These are phyloP conservation scores for Phyllosticta citrichinensis DNA, from an alignment of 2,329 filamentous ascomycete species.

Conservation along the genomic window DNA sequence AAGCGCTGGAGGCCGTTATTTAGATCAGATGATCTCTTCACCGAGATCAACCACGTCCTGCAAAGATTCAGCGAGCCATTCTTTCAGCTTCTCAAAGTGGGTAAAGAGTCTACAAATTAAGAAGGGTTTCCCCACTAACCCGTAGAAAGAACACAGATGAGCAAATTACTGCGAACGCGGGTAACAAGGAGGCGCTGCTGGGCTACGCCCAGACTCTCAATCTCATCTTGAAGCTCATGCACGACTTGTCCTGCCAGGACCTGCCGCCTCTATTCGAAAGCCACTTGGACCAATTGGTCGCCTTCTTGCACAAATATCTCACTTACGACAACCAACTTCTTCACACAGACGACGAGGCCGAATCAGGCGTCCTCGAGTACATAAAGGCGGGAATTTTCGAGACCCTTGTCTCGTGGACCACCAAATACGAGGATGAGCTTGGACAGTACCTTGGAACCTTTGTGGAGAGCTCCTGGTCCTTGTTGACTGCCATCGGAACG, in stretches of 20 bases:
- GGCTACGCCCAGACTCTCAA: slow-evolving; percentile 78
- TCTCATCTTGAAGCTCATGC: slow-evolving; percentile 82
- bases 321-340: slow-evolving; percentile 78
- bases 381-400: slow-evolving; percentile 94
- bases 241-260: slow-evolving; percentile 96
- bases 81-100: slow-evolving; percentile 64
- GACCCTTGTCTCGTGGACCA: slow-evolving; percentile 75
- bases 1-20: slow-evolving; percentile 91
- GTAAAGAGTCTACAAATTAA: slow-evolving; percentile 11
- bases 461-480: slow-evolving; percentile 80
- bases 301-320: slow-evolving; percentile 84
- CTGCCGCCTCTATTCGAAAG: slow-evolving; percentile 91
- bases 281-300: slow-evolving; percentile 65
- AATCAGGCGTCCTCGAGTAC: slow-evolving; percentile 73
- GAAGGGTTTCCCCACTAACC: background rate
- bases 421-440: slow-evolving; percentile 95
- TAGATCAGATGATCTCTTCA: slow-evolving; percentile 83
- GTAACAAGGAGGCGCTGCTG: slow-evolving; percentile 64
- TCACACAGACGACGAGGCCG: slow-evolving; percentile 77
- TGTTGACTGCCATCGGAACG: slow-evolving; percentile 75
- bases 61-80: slow-evolving; percentile 76
- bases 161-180: slow-evolving; percentile 61
- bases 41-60: slow-evolving; percentile 93
- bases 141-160: slow-evolving; percentile 51
- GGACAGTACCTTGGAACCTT: slow-evolving; percentile 70